These are phyloP conservation scores for Solanum corneliomulleri DNA, from an alignment of 257 asterid species.

Conservation along the genomic window DNA sequence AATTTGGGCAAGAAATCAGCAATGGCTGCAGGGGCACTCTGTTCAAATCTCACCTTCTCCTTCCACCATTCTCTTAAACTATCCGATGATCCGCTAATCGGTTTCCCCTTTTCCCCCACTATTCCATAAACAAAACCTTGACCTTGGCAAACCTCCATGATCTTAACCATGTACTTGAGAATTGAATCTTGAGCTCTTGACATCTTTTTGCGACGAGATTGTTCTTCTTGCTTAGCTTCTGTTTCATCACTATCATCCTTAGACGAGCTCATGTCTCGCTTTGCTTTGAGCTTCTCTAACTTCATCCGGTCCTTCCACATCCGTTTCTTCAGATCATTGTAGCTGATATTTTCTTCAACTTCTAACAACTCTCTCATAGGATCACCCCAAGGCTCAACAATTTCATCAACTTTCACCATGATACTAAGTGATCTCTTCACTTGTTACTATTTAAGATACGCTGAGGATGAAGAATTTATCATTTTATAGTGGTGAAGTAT, in stretches of 20 bases:
- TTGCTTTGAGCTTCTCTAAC: slow-evolving; percentile 32
- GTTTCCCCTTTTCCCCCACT: slow-evolving; percentile 30
- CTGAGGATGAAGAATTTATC: background rate
- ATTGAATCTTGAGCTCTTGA: slow-evolving; percentile 44
- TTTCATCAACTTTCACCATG: background rate
- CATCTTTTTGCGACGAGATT: slow-evolving; percentile 38
- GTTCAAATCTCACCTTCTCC: slow-evolving; percentile 48
- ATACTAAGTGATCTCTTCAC: background rate
- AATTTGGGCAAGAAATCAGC: slow-evolving; percentile 1
- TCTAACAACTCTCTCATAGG: background rate
- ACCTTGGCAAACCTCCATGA: slow-evolving; percentile 46
- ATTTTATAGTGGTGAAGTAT: background rate
- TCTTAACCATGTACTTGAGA: slow-evolving; percentile 36
- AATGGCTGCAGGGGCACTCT: slow-evolving; percentile 45
- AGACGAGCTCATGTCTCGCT: slow-evolving; percentile 2
- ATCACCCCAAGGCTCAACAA: background rate
- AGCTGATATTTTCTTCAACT: background rate
- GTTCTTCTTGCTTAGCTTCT: slow-evolving; percentile 21
- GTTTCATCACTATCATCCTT: slow-evolving; percentile 8
- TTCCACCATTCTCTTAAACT: slow-evolving; percentile 57
- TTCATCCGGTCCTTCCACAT: slow-evolving; percentile 46
- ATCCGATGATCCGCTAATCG: slow-evolving; percentile 44
- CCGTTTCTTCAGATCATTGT: slow-evolving; percentile 27
- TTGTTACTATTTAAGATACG: background rate
- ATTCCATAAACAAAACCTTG: slow-evolving; percentile 18